Base-by-base conservation (phyloP, 228 moss, liverwort and hornwort species). In the Sphagnum fallax region DNA sequence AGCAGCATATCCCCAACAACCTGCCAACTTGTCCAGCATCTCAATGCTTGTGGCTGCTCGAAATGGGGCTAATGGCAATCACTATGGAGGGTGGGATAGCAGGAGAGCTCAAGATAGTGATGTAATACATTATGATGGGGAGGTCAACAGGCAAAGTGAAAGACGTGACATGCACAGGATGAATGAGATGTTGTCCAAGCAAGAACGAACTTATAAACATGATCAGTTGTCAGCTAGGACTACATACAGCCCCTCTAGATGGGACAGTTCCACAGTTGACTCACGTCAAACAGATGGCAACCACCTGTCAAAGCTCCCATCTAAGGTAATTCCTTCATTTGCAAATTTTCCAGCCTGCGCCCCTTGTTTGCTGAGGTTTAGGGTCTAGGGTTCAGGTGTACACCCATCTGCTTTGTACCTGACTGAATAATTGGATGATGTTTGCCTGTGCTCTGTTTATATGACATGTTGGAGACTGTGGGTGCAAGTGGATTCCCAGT, bases 281-380 rank as follows among this genome's bases (percentile, higher is more conserved):
- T 74, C 83, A 65, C 78, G 78, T 74, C 87, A 76, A 68, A 78
- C 82, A 78, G 86, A 86, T 64, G 18, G 86, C 50, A 61, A 75
- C 69, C 78, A 80, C 76, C 83, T 83, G 72, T 80, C 83, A 12
- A 55, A 55, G 2, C 9, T 8, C 9, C 55, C 55, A 55, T 12
- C 55, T 12, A 55, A 55, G 55, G 55, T 55, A 55, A 55, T 55
- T 55, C 8, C 12, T 55, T 12, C 12, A 12, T 55, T 55, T 55
- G 55, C 9, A 55, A 55, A 32, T 32, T 32, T 2, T 32, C 32
- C 32, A 32, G 32, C 32, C 32, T 32, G 32, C 32, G 2, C 32
- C 2, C 32, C 32, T 32, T 55, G 55, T 55, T 55, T 55, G 8
- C 55, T 55, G 12, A 8, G 12, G 12, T 55, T 55, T 55, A 55